phyloP scores from a whole-genome alignment of 2,329 filamentous ascomycete species.

The Capronia americana region DNA sequence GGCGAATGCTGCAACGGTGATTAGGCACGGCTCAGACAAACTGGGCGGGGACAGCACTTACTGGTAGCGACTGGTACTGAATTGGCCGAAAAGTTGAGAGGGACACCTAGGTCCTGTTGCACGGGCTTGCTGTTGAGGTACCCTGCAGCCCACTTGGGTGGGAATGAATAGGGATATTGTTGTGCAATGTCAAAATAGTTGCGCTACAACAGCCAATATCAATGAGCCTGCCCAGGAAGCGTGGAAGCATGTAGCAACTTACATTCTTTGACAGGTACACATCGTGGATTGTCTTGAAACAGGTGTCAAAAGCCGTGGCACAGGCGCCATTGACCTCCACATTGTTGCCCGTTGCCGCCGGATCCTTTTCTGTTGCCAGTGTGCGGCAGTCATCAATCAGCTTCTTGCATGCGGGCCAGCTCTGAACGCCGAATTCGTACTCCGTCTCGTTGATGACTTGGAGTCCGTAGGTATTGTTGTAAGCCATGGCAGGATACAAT shows the following conservation, averaged over 20 bases:
- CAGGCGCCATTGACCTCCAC: background rate
- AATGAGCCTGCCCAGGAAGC: background rate
- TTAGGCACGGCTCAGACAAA: constrained; percentile 40
- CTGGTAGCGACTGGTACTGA: constrained; percentile 55
- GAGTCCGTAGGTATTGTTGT: constrained; percentile 60
- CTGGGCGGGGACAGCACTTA: background rate
- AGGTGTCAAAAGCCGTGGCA: constrained; percentile 5
- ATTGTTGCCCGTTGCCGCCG: constrained; percentile 44
- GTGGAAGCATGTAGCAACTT: background rate
- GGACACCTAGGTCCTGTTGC: constrained; percentile 64
- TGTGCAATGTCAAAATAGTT: constrained; percentile 61
- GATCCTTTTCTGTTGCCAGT: constrained; percentile 51
- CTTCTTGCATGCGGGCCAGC: constrained; percentile 54
- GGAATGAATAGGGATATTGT: constrained; percentile 53
- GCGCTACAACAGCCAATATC: constrained; percentile 27
- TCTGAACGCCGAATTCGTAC: constrained; percentile 38
- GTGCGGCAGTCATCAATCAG: constrained; percentile 55
- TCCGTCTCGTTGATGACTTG: constrained; percentile 52
- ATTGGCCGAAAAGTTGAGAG: constrained; percentile 63
- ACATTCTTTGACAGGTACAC: constrained; percentile 5
- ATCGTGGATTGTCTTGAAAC: constrained; percentile 6
- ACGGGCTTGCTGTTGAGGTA: constrained; percentile 65
- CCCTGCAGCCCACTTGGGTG: constrained; percentile 52
- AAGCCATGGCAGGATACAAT: constrained; percentile 54
- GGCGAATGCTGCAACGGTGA: constrained; percentile 56